These are phyloP conservation scores for Alisma plantagoaquatica DNA, from an alignment of 106 monocot species.

Conservation along the genomic window DNA sequence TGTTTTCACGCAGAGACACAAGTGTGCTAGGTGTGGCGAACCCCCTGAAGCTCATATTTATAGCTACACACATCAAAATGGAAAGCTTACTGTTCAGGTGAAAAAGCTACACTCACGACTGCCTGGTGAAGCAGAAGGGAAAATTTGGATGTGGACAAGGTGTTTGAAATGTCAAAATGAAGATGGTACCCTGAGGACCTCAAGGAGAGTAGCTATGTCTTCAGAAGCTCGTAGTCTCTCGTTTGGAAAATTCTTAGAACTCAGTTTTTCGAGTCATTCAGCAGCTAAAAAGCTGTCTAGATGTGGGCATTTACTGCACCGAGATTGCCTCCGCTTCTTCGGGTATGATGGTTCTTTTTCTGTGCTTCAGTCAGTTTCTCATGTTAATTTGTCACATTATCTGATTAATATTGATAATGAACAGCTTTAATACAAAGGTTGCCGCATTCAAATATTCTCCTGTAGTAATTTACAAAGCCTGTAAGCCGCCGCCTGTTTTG, in stretches of 20 bases:
- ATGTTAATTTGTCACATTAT: neutral
- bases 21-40: conserved; percentile 59
- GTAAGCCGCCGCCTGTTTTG: conserved; percentile 53
- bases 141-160: conserved; percentile 98
- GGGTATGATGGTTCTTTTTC: conserved; percentile 37
- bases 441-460: conserved; percentile 86
- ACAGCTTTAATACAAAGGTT: conserved; percentile 71
- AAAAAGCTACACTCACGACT: conserved; percentile 23
- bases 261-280: conserved; percentile 73
- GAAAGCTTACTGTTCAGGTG: conserved; percentile 71
- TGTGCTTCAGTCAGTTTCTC: neutral
- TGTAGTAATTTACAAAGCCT: conserved; percentile 66
- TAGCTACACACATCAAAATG: conserved; percentile 73
- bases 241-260: conserved; percentile 95
- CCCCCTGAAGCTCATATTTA: conserved; percentile 71
- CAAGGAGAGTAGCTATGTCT: conserved; percentile 69
- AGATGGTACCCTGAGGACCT: conserved; percentile 23
- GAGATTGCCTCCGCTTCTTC: conserved; percentile 89
- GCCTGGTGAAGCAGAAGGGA: conserved; percentile 59
- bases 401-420: neutral
- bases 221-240: conserved; percentile 61
- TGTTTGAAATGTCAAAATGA: conserved; percentile 78
- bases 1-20: conserved; percentile 34
- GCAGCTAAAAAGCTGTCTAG: conserved; percentile 52
- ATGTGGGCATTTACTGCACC: conserved; percentile 82